Evolutionary conservation across 169 alveolate species (phyloP).

Genomic region (Plasmodium coatneyi): DNA sequence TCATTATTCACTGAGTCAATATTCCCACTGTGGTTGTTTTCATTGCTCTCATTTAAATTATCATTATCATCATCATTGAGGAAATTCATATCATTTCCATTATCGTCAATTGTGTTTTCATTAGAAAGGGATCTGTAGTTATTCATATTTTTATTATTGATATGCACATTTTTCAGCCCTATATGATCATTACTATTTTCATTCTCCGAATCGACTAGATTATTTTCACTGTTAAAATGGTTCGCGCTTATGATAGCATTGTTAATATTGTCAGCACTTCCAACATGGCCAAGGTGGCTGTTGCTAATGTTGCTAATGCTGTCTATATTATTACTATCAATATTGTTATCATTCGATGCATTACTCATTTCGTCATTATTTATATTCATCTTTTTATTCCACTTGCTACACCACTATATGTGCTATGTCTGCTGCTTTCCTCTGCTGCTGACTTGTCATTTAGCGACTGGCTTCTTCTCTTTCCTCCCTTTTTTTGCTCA

Average conservation of each 20-base stretch:
- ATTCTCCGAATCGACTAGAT: background rate
- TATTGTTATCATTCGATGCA: background rate
- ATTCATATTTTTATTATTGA: slow-evolving; percentile 3
- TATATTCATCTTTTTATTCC: background rate
- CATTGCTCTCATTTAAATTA: slow-evolving; percentile 1
- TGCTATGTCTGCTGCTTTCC: background rate
- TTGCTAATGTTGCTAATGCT: background rate
- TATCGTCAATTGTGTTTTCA: slow-evolving; percentile 60
- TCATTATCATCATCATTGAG: slow-evolving; percentile 35
- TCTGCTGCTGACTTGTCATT: background rate
- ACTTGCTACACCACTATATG: background rate
- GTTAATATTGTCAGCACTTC: background rate
- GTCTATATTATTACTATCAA: background rate
- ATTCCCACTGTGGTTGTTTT: background rate
- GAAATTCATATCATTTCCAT: slow-evolving; percentile 39
- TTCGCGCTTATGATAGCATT: background rate
- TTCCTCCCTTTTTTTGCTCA: background rate
- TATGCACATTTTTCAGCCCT: background rate
- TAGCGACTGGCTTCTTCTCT: background rate
- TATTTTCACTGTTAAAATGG: background rate
- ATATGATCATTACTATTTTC: background rate
- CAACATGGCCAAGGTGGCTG: background rate
- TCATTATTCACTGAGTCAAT: background rate
- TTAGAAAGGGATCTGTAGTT: slow-evolving; percentile 30
- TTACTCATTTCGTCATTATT: background rate